Conservation (phyloP, 2,329 filamentous ascomycete species). For the Sphaerulina vaccinii region DNA sequence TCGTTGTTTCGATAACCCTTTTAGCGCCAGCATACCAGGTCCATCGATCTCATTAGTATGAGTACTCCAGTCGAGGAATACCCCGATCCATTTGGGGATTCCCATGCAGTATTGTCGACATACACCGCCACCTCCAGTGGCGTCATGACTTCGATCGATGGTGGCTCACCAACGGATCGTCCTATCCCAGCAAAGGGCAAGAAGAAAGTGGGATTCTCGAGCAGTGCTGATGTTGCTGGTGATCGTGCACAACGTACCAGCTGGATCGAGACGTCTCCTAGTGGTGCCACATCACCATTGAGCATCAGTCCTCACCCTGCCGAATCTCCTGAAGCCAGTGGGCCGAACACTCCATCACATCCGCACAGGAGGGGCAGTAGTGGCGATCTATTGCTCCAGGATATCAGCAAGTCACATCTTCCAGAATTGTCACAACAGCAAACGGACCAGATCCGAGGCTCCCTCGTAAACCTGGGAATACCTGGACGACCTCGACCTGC, state of each 20-base stretch:
- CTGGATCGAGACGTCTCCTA: conserved; percentile 18
- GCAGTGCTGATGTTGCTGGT: conserved; percentile 17
- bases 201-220: conserved; percentile 30
- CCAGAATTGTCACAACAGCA: conserved; percentile 35
- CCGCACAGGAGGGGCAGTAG: conserved; percentile 19
- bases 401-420: conserved; percentile 30
- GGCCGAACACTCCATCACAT: conserved; percentile 22
- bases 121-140: conserved; percentile 18
- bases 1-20: conserved; percentile 1
- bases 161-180: conserved; percentile 16
- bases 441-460: conserved; percentile 32
- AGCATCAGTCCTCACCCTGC: conserved; percentile 16
- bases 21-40: not conserved
- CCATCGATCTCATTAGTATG: conserved; percentile 11
- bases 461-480: conserved; percentile 27
- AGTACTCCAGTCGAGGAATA: conserved; percentile 27
- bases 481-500: conserved; percentile 34
- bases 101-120: conserved; percentile 7
- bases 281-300: conserved; percentile 18
- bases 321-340: conserved; percentile 22
- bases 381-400: conserved; percentile 22
- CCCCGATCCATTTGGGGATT: conserved; percentile 24
- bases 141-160: conserved; percentile 22
- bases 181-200: conserved; percentile 22
- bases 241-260: conserved; percentile 21